Conservation (phyloP, 768 basidiomycete species). For the Wakefieldia striispora region DNA sequence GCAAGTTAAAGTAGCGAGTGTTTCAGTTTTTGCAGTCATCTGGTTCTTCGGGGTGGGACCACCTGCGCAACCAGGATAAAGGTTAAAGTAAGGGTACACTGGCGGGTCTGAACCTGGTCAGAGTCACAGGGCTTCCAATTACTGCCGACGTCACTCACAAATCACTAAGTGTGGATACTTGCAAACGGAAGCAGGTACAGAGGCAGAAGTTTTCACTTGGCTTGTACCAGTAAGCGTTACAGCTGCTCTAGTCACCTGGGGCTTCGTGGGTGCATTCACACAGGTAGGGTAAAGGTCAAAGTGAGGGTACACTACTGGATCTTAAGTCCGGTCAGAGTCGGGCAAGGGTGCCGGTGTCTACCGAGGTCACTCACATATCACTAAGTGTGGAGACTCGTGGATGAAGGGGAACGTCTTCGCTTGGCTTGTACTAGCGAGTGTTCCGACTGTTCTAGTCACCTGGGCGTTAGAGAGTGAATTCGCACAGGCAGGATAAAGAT, state of each 20-base stretch:
- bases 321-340: constrained; percentile 14
- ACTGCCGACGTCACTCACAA: constrained; percentile 20
- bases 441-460: too few species aligned
- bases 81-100: constrained; percentile 32
- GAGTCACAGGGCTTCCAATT: background rate
- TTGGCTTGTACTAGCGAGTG: too few species aligned
- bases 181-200: background rate
- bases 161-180: constrained; percentile 28
- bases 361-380: constrained; percentile 26
- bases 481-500: too few species aligned
- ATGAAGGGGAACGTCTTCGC: too few species aligned
- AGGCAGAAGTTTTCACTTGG: background rate
- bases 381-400: constrained; percentile 23
- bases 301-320: constrained; percentile 27
- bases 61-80: constrained; percentile 28
- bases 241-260: background rate
- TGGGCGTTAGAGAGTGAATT: too few species aligned
- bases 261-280: background rate
- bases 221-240: background rate
- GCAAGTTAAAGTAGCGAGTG: background rate
- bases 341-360: too few species aligned
- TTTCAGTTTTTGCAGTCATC: background rate
- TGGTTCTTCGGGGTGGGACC: background rate
- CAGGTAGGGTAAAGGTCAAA: constrained; percentile 34
- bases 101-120: constrained; percentile 16